These are phyloP conservation scores for Sinapis alba DNA, from an alignment of 441 rosid genomes.

Conservation along the genomic window DNA sequence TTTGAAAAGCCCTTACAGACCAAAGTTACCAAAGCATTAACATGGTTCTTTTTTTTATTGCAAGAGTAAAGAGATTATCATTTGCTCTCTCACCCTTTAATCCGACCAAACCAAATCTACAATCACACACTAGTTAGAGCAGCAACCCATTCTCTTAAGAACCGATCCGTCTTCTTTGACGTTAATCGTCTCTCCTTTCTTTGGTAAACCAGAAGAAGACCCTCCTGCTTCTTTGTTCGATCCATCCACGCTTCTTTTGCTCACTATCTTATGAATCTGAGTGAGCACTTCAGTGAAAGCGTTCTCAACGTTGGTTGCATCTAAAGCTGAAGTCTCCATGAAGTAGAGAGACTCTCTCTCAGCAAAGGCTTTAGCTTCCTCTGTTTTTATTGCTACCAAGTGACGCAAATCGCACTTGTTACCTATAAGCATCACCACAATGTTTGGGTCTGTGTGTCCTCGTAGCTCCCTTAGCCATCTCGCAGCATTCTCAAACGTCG, in stretches of 20 bases:
- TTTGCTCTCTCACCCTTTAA: too few species aligned
- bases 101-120: slow-evolving; percentile 22
- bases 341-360: slow-evolving; percentile 46
- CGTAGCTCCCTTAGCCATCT: slow-evolving; percentile 46
- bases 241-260: slow-evolving; percentile 42
- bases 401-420: slow-evolving; percentile 47
- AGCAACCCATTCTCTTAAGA: slow-evolving; percentile 47
- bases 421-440: slow-evolving; percentile 49
- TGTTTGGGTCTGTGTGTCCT: slow-evolving; percentile 45
- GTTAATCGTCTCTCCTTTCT: slow-evolving; percentile 45
- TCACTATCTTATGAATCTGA: slow-evolving; percentile 46
- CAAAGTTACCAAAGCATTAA: slow-evolving; percentile 23
- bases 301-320: slow-evolving; percentile 43
- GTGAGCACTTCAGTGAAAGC: slow-evolving; percentile 42
- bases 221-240: slow-evolving; percentile 29
- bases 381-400: slow-evolving; percentile 42
- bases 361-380: slow-evolving; percentile 46
- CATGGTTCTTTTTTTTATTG: slow-evolving; percentile 4
- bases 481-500: slow-evolving; percentile 45
- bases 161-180: slow-evolving; percentile 44
- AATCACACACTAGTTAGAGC: slow-evolving; percentile 39
- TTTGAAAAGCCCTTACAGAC: slow-evolving; percentile 6
- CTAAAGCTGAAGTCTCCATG: slow-evolving; percentile 51
- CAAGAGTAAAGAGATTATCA: too few species aligned
- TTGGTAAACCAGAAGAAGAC: slow-evolving; percentile 29